Evolutionary conservation across 139 green algal genomes (phyloP).

Genomic region (Tetratostichococcus sp.): DNA sequence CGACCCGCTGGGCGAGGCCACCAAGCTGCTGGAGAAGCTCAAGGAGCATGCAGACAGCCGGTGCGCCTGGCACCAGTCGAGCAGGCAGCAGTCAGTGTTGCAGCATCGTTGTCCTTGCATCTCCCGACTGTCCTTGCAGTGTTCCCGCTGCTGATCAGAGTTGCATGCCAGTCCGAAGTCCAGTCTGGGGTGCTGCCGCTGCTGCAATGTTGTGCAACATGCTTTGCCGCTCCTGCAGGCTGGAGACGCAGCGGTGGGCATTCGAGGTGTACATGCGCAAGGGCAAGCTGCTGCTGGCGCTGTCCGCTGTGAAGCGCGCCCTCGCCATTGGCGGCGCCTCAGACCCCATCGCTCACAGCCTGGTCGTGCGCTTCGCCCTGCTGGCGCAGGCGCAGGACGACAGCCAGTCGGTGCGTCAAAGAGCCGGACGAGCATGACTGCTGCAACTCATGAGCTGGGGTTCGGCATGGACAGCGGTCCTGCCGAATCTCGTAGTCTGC

Average conservation of each 20-base stretch:
- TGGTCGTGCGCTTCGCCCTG: slow-evolving; percentile 43
- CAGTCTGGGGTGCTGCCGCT: no score
- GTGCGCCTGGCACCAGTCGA: neutral
- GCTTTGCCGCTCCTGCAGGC: neutral
- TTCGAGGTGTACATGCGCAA: slow-evolving; percentile 75
- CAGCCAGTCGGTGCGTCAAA: neutral
- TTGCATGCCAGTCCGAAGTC: no score
- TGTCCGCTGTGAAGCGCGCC: slow-evolving; percentile 64
- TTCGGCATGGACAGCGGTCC: no score
- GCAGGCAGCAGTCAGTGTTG: neutral
- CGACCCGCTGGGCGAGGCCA: slow-evolving; percentile 82
- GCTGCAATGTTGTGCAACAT: no score
- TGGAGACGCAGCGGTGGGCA: slow-evolving; percentile 55
- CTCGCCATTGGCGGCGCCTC: slow-evolving; percentile 35
- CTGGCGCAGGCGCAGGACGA: neutral
- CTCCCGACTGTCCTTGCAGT: no score
- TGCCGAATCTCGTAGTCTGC: no score
- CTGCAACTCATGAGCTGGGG: no score
- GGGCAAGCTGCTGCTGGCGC: slow-evolving; percentile 68
- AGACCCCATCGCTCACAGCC: slow-evolving; percentile 59
- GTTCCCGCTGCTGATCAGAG: no score
- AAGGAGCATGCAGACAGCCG: slow-evolving; percentile 35
- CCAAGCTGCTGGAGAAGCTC: slow-evolving; percentile 77
- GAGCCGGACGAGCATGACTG: no score
- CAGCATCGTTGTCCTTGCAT: no score